These are phyloP conservation scores for Botrytis porri DNA, from an alignment of 2,329 filamentous ascomycete genomes.

Conservation along the genomic window DNA sequence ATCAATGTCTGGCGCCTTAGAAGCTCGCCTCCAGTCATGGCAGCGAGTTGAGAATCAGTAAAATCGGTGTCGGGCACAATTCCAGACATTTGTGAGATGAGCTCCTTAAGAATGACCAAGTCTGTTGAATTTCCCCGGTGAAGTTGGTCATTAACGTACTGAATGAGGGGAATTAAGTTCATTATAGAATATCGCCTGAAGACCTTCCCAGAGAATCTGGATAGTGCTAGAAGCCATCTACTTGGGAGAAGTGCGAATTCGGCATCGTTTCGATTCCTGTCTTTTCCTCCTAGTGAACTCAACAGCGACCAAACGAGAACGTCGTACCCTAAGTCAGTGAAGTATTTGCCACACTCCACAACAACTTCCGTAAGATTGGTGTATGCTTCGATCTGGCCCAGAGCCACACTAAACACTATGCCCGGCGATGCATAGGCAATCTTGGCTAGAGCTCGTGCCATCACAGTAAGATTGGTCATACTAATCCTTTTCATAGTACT, in stretches of 20 bases:
- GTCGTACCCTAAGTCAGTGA: slow-evolving; percentile 89
- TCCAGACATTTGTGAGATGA: slow-evolving; percentile 90
- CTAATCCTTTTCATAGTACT: slow-evolving; percentile 87
- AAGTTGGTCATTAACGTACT: slow-evolving; percentile 86
- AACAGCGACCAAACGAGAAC: slow-evolving; percentile 90
- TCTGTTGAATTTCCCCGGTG: slow-evolving; percentile 81
- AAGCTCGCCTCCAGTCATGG: slow-evolving; percentile 81
- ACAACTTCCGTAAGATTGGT: slow-evolving; percentile 93
- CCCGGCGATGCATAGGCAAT: slow-evolving; percentile 89
- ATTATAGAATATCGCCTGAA: slow-evolving; percentile 84
- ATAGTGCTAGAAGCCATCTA: slow-evolving; percentile 85
- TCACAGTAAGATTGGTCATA: slow-evolving; percentile 78
- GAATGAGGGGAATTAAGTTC: slow-evolving; percentile 78
- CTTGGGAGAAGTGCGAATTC: slow-evolving; percentile 72
- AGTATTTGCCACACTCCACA: slow-evolving; percentile 91
- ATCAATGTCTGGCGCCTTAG: slow-evolving; percentile 78
- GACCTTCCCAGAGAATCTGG: slow-evolving; percentile 85
- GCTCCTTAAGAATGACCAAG: slow-evolving; percentile 84
- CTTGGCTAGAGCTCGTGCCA: slow-evolving; percentile 86
- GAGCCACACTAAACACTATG: slow-evolving; percentile 83
- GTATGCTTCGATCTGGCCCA: slow-evolving; percentile 90
- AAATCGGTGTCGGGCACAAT: slow-evolving; percentile 84
- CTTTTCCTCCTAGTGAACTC: slow-evolving; percentile 64
- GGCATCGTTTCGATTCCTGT: slow-evolving; percentile 60
- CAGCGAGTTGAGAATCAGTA: slow-evolving; percentile 81